Conservation (phyloP, 1,284 basidiomycete species). For the Cryptococcus sp. region DNA sequence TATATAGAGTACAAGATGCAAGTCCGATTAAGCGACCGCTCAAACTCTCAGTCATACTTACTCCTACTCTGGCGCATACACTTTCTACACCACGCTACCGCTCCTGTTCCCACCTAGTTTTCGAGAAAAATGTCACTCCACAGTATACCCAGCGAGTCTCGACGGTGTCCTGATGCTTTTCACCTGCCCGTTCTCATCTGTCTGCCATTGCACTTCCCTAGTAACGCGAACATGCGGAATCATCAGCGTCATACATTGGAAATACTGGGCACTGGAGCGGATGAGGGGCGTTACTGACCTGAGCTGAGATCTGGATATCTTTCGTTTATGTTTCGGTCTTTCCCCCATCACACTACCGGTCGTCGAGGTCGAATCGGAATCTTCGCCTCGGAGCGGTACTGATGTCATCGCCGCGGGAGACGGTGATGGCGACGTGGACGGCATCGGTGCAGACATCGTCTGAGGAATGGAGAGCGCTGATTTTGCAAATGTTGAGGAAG, state of each 20-base stretch:
- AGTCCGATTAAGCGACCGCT: too few species aligned
- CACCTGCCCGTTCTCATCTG: constrained; percentile 41
- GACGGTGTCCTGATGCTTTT: constrained; percentile 25
- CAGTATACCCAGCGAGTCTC: constrained; percentile 17
- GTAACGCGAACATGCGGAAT: neutral
- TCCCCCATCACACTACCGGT: constrained; percentile 2
- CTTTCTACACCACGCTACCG: too few species aligned
- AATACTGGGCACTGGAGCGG: neutral
- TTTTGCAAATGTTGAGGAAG: neutral
- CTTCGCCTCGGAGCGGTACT: neutral
- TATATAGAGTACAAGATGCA: too few species aligned
- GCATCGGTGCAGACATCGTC: neutral
- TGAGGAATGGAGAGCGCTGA: neutral
- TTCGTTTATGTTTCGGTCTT: constrained; percentile 36
- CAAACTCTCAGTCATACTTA: too few species aligned
- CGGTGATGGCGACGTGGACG: neutral
- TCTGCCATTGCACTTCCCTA: constrained; percentile 46
- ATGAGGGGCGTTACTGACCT: constrained; percentile 26
- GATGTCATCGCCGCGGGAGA: neutral
- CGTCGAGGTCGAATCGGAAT: neutral
- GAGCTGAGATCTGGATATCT: constrained; percentile 41
- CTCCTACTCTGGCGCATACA: too few species aligned
- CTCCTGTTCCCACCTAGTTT: too few species aligned
- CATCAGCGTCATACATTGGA: constrained; percentile 3
- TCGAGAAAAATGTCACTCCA: constrained; percentile 2